Evolutionary conservation across 768 basidiomycete species (phyloP).

Genomic region (Lactarius psammicola): DNA sequence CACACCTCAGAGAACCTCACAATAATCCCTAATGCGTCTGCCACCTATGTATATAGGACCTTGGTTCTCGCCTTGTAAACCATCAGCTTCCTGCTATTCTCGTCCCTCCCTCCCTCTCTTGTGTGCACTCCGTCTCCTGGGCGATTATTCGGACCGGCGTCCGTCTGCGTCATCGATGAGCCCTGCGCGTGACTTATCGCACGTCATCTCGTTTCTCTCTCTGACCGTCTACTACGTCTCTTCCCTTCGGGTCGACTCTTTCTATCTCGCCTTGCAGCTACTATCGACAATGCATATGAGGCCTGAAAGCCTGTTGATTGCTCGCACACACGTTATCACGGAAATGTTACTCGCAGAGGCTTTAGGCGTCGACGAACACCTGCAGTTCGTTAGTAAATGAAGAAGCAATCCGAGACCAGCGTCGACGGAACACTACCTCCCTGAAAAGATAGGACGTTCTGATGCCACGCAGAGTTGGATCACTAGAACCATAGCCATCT

Average conservation of each 20-base stretch:
- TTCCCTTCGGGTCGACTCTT: too few relatives aligned
- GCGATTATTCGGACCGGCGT: not conserved
- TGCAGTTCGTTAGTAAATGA: not conserved
- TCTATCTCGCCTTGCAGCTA: too few relatives aligned
- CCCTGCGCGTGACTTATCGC: too few relatives aligned
- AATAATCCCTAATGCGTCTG: too few relatives aligned
- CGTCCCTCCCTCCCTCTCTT: too few relatives aligned
- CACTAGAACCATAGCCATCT: not conserved
- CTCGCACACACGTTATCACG: not conserved
- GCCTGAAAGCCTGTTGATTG: not conserved
- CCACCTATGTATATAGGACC: too few relatives aligned
- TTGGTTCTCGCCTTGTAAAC: too few relatives aligned
- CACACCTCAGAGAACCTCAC: too few relatives aligned
- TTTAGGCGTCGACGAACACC: not conserved
- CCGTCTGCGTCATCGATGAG: too few relatives aligned
- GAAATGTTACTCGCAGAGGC: not conserved
- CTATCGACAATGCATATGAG: too few relatives aligned
- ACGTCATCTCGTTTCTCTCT: conserved; percentile 8
- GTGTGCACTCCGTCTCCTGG: too few relatives aligned
- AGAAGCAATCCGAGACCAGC: not conserved
- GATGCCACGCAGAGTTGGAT: not conserved
- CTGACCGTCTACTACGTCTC: conserved; percentile 18
- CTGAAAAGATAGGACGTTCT: not conserved
- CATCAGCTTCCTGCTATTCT: too few relatives aligned
- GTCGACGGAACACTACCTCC: not conserved